Conservation (phyloP, 2,329 filamentous ascomycete species). For the Colletotrichum somersetense region DNA sequence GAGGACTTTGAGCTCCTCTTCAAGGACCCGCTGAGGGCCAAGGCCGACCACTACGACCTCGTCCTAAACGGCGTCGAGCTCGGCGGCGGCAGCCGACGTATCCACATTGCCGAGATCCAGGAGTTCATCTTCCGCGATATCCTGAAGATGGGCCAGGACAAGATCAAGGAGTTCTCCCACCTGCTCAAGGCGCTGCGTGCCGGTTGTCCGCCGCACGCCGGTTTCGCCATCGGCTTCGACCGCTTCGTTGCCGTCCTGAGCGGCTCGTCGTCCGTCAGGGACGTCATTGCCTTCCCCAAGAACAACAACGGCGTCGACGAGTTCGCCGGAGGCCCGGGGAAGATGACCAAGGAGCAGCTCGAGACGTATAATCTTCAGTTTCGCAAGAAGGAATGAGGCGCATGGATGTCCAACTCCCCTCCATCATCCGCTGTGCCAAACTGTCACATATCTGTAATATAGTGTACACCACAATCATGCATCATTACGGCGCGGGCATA, state of each 20-base stretch:
- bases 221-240: conserved; percentile 93
- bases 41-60: conserved; percentile 93
- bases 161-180: conserved; percentile 86
- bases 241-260: conserved; percentile 84
- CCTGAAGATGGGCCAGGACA: conserved; percentile 78
- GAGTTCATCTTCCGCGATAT: conserved; percentile 87
- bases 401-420: not conserved
- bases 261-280: conserved; percentile 81
- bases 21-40: conserved; percentile 77
- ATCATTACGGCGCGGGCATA: not conserved
- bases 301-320: conserved; percentile 89
- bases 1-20: conserved; percentile 81
- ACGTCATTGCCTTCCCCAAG: conserved; percentile 98
- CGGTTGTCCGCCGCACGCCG: conserved; percentile 94
- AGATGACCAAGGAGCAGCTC: conserved; percentile 70
- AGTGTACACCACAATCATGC: not conserved
- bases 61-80: conserved; percentile 96
- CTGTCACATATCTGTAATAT: not conserved
- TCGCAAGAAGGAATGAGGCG: conserved; percentile 10
- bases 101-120: conserved; percentile 86
- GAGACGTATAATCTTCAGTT: conserved; percentile 61
- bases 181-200: conserved; percentile 83
- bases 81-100: conserved; percentile 92
- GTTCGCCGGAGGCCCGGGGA: conserved; percentile 82
- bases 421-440: not conserved